phyloP scores from a whole-genome alignment of 2,329 filamentous ascomycete species.

The Incumbomyces lentus region DNA sequence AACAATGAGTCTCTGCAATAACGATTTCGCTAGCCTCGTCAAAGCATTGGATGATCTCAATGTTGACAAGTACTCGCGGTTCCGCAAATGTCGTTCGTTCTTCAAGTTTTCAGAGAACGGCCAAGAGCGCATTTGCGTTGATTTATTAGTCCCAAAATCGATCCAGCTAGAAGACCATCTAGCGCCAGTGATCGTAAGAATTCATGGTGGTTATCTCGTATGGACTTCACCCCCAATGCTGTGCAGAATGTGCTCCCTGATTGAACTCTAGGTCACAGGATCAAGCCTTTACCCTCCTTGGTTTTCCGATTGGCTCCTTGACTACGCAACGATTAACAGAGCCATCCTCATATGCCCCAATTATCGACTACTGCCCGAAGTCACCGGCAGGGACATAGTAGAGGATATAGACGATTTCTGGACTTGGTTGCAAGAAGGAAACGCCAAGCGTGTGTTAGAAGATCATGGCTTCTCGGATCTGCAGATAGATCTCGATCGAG shows the following conservation, averaged over 20 bases:
- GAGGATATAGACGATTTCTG: constrained; percentile 40
- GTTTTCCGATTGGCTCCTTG: constrained; percentile 28
- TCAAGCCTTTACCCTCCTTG: constrained; percentile 23
- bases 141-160: background rate
- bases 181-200: background rate
- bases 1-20: background rate
- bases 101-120: background rate
- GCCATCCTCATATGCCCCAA: constrained; percentile 40
- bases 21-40: background rate
- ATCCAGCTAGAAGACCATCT: background rate
- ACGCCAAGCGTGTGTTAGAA: constrained; percentile 14
- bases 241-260: background rate
- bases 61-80: background rate
- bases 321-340: constrained; percentile 28
- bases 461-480: background rate
- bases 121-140: background rate
- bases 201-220: background rate
- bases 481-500: constrained; percentile 20
- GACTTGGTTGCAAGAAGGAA: constrained; percentile 31
- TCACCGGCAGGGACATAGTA: constrained; percentile 37
- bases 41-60: no score
- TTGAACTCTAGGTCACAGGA: constrained; percentile 21
- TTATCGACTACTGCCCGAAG: constrained; percentile 44
- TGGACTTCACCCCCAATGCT: no score
- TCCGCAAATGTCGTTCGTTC: background rate